Conservation (phyloP, 176 grass and related monocot species). For the Oryza australiensis region DNA sequence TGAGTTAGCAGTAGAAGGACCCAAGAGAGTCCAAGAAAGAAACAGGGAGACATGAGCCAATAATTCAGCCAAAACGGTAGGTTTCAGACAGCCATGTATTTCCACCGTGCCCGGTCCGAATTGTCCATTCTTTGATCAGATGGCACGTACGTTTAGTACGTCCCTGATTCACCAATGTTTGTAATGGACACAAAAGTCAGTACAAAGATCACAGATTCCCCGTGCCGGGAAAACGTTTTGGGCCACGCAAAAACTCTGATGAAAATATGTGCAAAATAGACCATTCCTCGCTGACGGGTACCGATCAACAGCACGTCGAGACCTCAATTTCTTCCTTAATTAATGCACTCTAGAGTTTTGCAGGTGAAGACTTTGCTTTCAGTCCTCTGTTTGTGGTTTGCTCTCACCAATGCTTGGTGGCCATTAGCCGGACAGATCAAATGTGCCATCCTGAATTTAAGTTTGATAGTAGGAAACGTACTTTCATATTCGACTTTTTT, state of each 20-base stretch:
- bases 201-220: slow-evolving; percentile 9
- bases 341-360: background rate
- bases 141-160: background rate
- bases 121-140: slow-evolving; percentile 27
- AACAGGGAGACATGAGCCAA: background rate
- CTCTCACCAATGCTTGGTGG: background rate
- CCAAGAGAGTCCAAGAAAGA: background rate
- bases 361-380: background rate
- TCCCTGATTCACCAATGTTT: background rate
- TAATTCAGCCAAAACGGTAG: background rate
- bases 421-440: background rate
- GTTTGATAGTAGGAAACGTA: background rate
- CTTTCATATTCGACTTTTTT: background rate
- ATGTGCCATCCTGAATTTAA: slow-evolving; percentile 21
- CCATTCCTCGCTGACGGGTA: background rate
- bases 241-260: slow-evolving; percentile 13
- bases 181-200: background rate
- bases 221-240: background rate
- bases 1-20: background rate
- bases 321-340: slow-evolving; percentile 7
- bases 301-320: background rate
- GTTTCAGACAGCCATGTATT: background rate
- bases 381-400: slow-evolving; percentile 11
- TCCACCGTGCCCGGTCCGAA: background rate
- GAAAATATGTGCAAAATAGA: background rate